Percentiles rank a stretch among this genome's conserved stretches.
Conservation (phyloP, 2,329 filamentous ascomycete species). For the Aspergillus pseudonomiae region DNA sequence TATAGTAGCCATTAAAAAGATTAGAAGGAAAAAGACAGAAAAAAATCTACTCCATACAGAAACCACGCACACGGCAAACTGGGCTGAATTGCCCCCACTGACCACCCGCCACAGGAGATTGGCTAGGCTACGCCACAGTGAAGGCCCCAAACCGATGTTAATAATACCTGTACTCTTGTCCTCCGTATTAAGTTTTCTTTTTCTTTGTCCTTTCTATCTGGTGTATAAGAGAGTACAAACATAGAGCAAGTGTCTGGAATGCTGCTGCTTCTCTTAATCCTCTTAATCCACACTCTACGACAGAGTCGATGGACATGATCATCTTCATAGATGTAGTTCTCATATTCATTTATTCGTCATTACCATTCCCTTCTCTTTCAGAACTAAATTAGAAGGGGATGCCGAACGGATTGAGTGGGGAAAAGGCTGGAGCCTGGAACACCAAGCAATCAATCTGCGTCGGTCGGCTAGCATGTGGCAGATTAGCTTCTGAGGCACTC, state of each 20-base stretch:
- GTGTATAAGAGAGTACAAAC: neutral
- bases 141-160: neutral
- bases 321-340: neutral
- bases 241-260: neutral
- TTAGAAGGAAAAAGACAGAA: neutral
- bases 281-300: too few species aligned
- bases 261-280: neutral
- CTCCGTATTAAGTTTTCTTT: neutral
- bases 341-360: neutral
- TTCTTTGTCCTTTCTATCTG: neutral
- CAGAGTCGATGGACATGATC: neutral
- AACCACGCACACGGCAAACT: neutral
- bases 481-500: neutral
- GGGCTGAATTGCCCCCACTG: neutral
- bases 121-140: neutral
- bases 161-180: too few species aligned
- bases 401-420: neutral
- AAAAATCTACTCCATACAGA: too few species aligned
- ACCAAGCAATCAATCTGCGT: neutral
- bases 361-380: neutral
- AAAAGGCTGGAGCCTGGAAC: neutral
- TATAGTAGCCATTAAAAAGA: neutral
- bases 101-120: slow-evolving; percentile 1
- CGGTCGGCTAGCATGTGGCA: neutral
- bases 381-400: neutral